A percentile compares a stretch with the other conserved stretches of the same genome.
Conservation (phyloP, 2,329 filamentous ascomycete species). For the Exophiala sp. region DNA sequence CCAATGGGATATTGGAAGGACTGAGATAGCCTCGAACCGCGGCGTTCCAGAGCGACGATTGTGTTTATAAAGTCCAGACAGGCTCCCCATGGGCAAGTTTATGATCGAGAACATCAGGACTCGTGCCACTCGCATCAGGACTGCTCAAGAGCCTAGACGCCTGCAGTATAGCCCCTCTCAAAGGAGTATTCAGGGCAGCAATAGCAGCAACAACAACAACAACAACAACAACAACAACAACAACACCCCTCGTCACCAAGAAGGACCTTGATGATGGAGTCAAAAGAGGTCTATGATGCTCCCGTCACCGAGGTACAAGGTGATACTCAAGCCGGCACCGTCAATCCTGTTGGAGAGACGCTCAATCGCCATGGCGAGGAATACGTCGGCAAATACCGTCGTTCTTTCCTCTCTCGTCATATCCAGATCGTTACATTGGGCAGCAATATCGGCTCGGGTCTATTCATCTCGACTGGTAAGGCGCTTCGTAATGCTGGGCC, state of each 20-base stretch:
- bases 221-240: background rate
- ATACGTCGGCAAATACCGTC: background rate
- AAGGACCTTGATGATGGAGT: constrained; percentile 1
- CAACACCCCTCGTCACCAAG: background rate
- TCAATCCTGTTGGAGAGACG: constrained; percentile 1
- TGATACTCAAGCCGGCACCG: constrained; percentile 1
- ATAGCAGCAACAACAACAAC: background rate
- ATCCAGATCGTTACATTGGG: constrained; percentile 1
- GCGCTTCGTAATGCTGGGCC: constrained; percentile 25
- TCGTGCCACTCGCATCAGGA: background rate
- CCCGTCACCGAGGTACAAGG: constrained; percentile 5
- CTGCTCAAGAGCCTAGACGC: background rate
- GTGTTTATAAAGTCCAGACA: background rate
- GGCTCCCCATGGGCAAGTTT: background rate
- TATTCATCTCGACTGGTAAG: constrained; percentile 2
- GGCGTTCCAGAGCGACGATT: background rate
- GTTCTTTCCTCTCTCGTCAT: constrained; percentile 1
- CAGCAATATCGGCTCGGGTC: constrained; percentile 1
- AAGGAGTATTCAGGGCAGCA: too few species aligned
- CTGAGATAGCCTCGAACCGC: constrained; percentile 1
- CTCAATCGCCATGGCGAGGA: background rate
- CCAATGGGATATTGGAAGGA: background rate
- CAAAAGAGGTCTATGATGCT: constrained; percentile 1
- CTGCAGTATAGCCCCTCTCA: background rate
- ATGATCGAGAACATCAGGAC: background rate